Conservation (phyloP, 257 asterid genomes). For the Paraleonurus japonicus region DNA sequence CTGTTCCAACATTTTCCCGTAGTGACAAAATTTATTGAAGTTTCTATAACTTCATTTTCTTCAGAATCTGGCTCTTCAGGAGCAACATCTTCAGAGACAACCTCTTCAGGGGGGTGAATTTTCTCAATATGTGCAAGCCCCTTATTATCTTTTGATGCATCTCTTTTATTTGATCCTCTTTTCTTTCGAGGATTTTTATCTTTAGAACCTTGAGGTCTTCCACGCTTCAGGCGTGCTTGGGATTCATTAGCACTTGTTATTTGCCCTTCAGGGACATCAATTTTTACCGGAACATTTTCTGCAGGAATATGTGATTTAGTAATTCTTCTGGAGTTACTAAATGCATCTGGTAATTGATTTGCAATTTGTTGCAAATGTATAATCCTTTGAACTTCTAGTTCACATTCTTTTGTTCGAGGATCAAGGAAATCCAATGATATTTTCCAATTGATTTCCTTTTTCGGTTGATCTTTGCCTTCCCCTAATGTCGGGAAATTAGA, state of each 20-base stretch:
- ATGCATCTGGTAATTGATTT: neutral
- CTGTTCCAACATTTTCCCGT: no score
- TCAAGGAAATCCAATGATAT: no score
- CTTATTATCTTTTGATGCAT: no score
- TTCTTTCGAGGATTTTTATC: neutral
- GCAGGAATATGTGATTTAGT: no score
- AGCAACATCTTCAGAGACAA: no score
- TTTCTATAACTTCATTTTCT: no score
- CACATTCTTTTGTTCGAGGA: no score
- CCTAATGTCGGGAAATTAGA: neutral
- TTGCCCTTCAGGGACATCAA: no score
- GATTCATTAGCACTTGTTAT: neutral
- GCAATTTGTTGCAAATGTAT: neutral
- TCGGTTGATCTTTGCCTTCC: neutral
- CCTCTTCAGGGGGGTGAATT: no score
- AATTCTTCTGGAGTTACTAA: neutral
- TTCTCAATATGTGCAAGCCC: no score
- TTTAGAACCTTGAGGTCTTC: neutral
- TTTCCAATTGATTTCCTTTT: neutral
- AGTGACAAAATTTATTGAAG: neutral
- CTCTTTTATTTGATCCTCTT: neutral
- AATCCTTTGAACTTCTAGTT: neutral
- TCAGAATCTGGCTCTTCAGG: no score
- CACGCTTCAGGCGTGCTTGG: neutral
- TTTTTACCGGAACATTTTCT: no score